These are phyloP conservation scores for Noccaea caerulescens DNA, from an alignment of 345 rosid genomes.

Conservation along the genomic window DNA sequence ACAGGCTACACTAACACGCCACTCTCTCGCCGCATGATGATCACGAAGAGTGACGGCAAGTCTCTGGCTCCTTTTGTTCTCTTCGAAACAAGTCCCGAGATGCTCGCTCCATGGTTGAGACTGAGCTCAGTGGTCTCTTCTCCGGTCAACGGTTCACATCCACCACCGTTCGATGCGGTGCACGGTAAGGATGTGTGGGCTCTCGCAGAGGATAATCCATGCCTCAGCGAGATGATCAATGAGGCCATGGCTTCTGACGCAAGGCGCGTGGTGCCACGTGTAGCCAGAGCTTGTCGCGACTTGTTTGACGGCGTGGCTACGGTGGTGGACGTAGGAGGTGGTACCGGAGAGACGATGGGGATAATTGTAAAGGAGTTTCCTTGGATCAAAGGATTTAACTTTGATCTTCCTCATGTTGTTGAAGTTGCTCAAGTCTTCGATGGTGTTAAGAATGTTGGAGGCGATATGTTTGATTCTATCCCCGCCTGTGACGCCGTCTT, in stretches of 20 bases:
- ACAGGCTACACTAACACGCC: slow-evolving; percentile 55
- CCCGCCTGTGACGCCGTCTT: slow-evolving; percentile 65
- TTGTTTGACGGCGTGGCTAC: slow-evolving; percentile 58
- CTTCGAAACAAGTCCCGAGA: slow-evolving; percentile 53
- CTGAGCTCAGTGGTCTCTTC: slow-evolving; percentile 51
- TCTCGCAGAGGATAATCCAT: slow-evolving; percentile 48
- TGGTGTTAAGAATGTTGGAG: slow-evolving; percentile 62
- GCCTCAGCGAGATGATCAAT: slow-evolving; percentile 47
- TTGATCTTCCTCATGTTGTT: slow-evolving; percentile 78
- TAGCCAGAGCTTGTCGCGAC: slow-evolving; percentile 49
- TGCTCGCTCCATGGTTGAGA: slow-evolving; percentile 65
- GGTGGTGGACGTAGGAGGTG: slow-evolving; percentile 80
- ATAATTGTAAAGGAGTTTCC: slow-evolving; percentile 62
- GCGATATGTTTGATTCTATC: slow-evolving; percentile 66
- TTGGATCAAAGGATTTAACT: slow-evolving; percentile 62
- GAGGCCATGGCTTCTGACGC: slow-evolving; percentile 74
- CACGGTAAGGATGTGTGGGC: slow-evolving; percentile 61
- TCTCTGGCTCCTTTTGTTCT: slow-evolving; percentile 52
- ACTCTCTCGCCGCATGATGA: slow-evolving; percentile 58
- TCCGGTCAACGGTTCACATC: slow-evolving; percentile 2
- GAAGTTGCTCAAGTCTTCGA: slow-evolving; percentile 44
- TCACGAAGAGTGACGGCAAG: slow-evolving; percentile 43
- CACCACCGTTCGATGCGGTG: slow-evolving; percentile 53
- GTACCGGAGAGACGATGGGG: slow-evolving; percentile 60
- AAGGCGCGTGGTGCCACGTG: slow-evolving; percentile 47